Conservation (phyloP, 1,284 basidiomycete genomes). For the Malassezia vespertilionis region DNA sequence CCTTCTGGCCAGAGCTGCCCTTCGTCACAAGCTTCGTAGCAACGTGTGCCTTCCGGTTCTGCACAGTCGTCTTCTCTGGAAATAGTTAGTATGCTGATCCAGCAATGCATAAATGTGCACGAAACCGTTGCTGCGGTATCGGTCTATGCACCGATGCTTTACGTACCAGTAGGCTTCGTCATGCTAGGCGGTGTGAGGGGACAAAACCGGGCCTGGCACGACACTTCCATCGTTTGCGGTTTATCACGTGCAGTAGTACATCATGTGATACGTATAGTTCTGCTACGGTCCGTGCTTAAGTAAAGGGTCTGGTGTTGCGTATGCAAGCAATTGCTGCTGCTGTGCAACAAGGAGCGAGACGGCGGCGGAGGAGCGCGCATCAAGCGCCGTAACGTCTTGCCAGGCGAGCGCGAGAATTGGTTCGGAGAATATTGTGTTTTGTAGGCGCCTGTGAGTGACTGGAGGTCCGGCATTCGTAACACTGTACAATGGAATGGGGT, state of each 20-base stretch:
- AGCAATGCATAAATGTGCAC: not conserved
- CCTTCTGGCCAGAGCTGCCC: constrained; percentile 64
- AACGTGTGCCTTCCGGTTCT: constrained; percentile 57
- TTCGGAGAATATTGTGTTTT: too few relatives aligned
- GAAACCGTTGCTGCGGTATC: not conserved
- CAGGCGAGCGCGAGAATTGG: too few relatives aligned
- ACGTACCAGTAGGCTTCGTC: constrained; percentile 14
- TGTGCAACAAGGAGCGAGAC: too few relatives aligned
- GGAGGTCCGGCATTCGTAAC: too few relatives aligned
- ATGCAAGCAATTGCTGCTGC: too few relatives aligned
- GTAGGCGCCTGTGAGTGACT: too few relatives aligned
- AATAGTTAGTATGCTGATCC: constrained; percentile 7
- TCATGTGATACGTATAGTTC: constrained; percentile 17
- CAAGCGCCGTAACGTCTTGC: too few relatives aligned
- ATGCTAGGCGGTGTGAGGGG: constrained; percentile 12
- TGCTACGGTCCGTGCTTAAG: constrained; percentile 7
- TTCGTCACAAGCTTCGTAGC: constrained; percentile 95
- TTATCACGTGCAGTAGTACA: not conserved
- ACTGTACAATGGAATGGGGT: not conserved
- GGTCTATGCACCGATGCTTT: not conserved
- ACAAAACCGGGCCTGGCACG: not conserved
- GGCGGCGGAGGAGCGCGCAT: too few relatives aligned
- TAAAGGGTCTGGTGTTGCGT: not conserved
- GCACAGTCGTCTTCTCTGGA: constrained; percentile 11
- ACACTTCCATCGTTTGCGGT: not conserved